Percentiles rank a stretch among this genome's conserved stretches.
Evolutionary conservation across 805 yeast genomes (phyloP).

Genomic region (Starmerella potacharoeniae): DNA sequence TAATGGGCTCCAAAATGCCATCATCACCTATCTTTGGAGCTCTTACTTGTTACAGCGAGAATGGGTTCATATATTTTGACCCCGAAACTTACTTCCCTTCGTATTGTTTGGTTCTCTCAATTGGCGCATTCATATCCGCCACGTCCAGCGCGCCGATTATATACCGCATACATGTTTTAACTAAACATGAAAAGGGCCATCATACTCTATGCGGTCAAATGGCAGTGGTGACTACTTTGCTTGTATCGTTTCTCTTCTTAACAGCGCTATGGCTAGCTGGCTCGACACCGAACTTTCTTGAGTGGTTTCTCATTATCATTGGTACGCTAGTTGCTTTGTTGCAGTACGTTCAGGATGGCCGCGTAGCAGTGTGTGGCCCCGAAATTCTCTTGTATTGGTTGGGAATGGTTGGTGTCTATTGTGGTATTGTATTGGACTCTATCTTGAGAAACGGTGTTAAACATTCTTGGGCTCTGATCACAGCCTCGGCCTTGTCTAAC

Average conservation of each 20-base stretch:
- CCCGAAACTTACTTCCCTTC: conserved; percentile 21
- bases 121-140: conserved; percentile 13
- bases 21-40: conserved; percentile 7
- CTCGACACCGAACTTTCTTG: conserved; percentile 10
- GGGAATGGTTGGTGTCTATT: conserved; percentile 11
- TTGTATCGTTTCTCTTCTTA: conserved; percentile 12
- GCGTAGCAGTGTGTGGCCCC: conserved; percentile 19
- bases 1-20: no score
- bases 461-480: neutral
- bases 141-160: conserved; percentile 13
- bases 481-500: conserved; percentile 5
- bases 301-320: conserved; percentile 7
- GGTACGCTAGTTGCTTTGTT: conserved; percentile 12
- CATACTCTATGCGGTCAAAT: conserved; percentile 18
- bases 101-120: conserved; percentile 15
- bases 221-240: conserved; percentile 11
- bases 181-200: conserved; percentile 14
- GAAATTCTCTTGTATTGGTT: conserved; percentile 23
- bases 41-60: conserved; percentile 3
- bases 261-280: conserved; percentile 1
- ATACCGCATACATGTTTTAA: conserved; percentile 8
- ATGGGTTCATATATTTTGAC: conserved; percentile 17
- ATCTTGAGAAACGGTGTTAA: neutral
- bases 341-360: conserved; percentile 22
- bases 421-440: conserved; percentile 15